Evolutionary conservation across 768 basidiomycete genomes (phyloP).

Genomic region (Termitomyces sp.): DNA sequence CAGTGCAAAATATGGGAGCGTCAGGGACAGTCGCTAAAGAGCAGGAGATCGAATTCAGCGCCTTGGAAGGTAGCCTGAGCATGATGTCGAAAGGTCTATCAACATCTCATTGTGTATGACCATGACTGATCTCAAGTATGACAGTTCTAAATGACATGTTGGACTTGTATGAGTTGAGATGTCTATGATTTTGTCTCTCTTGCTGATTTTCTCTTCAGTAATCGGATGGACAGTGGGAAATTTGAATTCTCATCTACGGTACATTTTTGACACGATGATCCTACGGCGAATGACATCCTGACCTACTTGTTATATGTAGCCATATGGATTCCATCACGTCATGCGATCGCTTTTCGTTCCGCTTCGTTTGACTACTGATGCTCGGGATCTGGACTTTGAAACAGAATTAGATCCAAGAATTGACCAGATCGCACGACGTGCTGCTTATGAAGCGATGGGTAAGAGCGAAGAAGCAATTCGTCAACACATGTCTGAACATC

Average conservation of each 20-base stretch:
- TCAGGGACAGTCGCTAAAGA: conserved; percentile 67
- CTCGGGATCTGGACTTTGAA: conserved; percentile 61
- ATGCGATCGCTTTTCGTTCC: conserved; percentile 74
- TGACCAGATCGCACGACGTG: conserved; percentile 60
- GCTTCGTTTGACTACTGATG: conserved; percentile 62
- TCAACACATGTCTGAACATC: conserved; percentile 38
- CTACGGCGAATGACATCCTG: conserved; percentile 3
- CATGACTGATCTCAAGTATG: not conserved
- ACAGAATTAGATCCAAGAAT: conserved; percentile 67
- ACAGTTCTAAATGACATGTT: conserved; percentile 76
- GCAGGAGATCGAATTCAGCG: conserved; percentile 86
- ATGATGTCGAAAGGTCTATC: conserved; percentile 83
- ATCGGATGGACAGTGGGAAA: conserved; percentile 83
- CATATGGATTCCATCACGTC: conserved; percentile 75
- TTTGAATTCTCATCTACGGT: conserved; percentile 70
- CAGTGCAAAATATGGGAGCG: conserved; percentile 91
- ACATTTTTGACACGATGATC: conserved; percentile 6
- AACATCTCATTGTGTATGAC: not conserved
- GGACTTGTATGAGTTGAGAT: conserved; percentile 55
- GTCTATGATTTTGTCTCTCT: conserved; percentile 1
- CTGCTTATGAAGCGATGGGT: conserved; percentile 59
- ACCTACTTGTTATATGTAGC: conserved; percentile 28
- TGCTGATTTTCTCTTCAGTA: conserved; percentile 35
- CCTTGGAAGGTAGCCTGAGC: conserved; percentile 73
- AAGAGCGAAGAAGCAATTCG: conserved; percentile 38